Percentiles rank a stretch among this genome's conserved stretches.
Conservation (phyloP, 768 basidiomycete genomes). For the Ephemerocybe angulata region DNA sequence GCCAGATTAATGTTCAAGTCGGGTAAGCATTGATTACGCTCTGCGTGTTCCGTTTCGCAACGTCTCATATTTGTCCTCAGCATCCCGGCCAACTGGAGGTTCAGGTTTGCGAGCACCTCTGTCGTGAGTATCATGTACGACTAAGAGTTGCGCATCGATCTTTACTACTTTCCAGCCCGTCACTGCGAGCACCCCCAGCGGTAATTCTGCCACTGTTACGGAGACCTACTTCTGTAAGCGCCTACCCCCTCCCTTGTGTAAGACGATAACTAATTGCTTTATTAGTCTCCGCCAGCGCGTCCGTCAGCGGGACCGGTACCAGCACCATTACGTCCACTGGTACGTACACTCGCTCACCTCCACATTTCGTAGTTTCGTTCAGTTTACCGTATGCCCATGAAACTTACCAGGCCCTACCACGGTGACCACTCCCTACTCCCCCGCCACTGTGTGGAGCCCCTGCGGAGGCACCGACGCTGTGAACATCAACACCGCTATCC, state of each 20-base stretch:
- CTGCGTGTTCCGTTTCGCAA: background rate
- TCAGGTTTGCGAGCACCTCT: background rate
- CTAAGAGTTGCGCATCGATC: background rate
- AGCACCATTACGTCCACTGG: background rate
- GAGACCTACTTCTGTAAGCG: slow-evolving; percentile 1
- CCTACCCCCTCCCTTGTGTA: background rate
- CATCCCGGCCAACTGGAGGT: slow-evolving; percentile 1
- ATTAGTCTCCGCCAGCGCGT: background rate
- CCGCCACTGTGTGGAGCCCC: slow-evolving; percentile 4
- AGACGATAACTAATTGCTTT: background rate
- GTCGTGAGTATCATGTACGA: background rate
- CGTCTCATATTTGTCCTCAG: background rate
- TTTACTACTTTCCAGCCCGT: background rate
- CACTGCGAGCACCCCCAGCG: slow-evolving; percentile 1
- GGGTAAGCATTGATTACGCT: background rate
- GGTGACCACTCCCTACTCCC: background rate
- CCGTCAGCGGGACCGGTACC: background rate
- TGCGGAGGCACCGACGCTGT: background rate
- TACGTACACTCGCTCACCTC: too few relatives aligned
- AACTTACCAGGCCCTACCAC: background rate
- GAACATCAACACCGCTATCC: slow-evolving; percentile 1
- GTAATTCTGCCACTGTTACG: background rate
- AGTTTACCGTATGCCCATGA: background rate
- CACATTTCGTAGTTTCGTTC: too few relatives aligned
- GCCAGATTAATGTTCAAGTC: background rate